Evolutionary conservation across 805 yeast species (phyloP).

Genomic region (Saccharomycopsis olivae): DNA sequence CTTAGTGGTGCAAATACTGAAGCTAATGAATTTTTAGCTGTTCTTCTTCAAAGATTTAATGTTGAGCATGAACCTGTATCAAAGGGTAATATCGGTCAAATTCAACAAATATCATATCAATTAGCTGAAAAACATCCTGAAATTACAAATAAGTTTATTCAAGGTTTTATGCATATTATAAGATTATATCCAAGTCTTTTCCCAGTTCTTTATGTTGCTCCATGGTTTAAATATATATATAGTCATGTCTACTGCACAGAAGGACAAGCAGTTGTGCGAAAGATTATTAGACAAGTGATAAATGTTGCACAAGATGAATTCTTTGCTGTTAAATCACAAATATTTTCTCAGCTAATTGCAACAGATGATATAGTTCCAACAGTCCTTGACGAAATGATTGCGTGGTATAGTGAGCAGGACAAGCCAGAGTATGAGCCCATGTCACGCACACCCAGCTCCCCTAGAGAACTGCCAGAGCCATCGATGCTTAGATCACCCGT

Average conservation of each 20-base stretch:
- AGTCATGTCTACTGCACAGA: slow-evolving; percentile 29
- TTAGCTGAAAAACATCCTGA: slow-evolving; percentile 37
- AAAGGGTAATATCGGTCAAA: slow-evolving; percentile 36
- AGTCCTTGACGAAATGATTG: too few species aligned
- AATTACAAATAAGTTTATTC: slow-evolving; percentile 38
- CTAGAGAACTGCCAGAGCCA: too few species aligned
- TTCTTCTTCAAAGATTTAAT: slow-evolving; percentile 25
- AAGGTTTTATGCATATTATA: slow-evolving; percentile 29
- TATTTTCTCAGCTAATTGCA: too few species aligned
- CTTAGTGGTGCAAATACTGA: slow-evolving; percentile 19
- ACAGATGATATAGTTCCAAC: too few species aligned
- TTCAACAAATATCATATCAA: slow-evolving; percentile 35
- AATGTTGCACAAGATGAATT: too few species aligned
- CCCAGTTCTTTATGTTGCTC: slow-evolving; percentile 33
- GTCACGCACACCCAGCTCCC: too few species aligned
- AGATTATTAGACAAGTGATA: too few species aligned
- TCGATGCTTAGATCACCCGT: too few species aligned
- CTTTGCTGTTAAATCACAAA: too few species aligned
- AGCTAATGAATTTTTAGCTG: slow-evolving; percentile 1
- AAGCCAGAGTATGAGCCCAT: too few species aligned
- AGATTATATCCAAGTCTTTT: neutral
- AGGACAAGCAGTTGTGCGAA: too few species aligned
- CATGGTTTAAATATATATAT: slow-evolving; percentile 45
- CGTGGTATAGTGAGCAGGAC: too few species aligned
- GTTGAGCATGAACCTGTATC: neutral